A percentile compares a stretch with the other conserved stretches of the same genome.
phyloP scores from a whole-genome alignment of 768 basidiomycete genomes.

The Pulveroboletus sp. region DNA sequence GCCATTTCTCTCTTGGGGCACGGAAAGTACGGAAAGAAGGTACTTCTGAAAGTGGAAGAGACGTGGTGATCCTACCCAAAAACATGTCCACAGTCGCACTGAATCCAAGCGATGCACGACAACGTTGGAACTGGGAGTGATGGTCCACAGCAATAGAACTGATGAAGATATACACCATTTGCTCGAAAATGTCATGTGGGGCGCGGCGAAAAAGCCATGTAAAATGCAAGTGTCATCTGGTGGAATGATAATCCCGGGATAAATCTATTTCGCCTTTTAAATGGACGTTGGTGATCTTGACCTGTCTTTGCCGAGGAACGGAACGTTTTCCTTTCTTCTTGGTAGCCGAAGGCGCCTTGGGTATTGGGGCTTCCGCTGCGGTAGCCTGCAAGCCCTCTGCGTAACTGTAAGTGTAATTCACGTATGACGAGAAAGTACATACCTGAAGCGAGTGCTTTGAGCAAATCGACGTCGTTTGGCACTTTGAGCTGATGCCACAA shows the following conservation, averaged over 20 bases:
- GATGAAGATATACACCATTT: not conserved
- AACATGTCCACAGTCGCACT: not conserved
- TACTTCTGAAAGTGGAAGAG: constrained; percentile 41
- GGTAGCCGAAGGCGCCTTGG: constrained; percentile 50
- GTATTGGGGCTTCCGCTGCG: constrained; percentile 54
- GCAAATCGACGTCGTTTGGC: constrained; percentile 80
- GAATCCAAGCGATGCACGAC: not conserved
- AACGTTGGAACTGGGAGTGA: not conserved
- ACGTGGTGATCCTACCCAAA: constrained; percentile 11
- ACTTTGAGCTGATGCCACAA: constrained; percentile 84
- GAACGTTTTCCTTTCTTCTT: constrained; percentile 85
- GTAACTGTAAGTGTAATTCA: constrained; percentile 1
- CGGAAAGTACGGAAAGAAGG: constrained; percentile 48
- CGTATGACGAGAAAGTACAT: constrained; percentile 11
- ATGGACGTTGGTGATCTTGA: constrained; percentile 86
- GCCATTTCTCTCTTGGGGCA: constrained; percentile 31
- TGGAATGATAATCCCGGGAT: constrained; percentile 59
- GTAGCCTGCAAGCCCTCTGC: constrained; percentile 81
- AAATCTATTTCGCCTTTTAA: constrained; percentile 84
- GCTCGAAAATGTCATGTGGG: not conserved
- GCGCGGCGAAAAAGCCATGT: not conserved
- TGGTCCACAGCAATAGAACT: not conserved
- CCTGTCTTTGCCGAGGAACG: constrained; percentile 67
- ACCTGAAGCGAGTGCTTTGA: constrained; percentile 75
- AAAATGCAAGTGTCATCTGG: constrained; percentile 9